Percentiles rank a stretch among this genome's conserved stretches.
phyloP scores from a whole-genome alignment of 140 eudicot genomes.

The Anethum foeniculum region DNA sequence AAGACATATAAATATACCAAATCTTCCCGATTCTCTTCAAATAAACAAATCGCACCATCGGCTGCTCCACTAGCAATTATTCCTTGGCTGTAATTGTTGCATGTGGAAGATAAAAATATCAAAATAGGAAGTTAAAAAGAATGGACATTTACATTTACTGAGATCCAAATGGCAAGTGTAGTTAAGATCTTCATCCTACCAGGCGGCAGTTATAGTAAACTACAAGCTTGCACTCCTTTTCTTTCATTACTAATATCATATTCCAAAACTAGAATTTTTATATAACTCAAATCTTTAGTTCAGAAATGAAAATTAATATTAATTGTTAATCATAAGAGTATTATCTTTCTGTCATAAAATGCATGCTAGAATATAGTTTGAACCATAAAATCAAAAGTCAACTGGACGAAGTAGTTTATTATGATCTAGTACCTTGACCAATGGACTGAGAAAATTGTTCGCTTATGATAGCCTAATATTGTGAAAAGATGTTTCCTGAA shows the following conservation, averaged over 20 bases:
- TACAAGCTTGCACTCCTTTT: not conserved
- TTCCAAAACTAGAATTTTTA: not conserved
- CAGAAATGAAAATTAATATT: not conserved
- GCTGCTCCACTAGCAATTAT: constrained; percentile 94
- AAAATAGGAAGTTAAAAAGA: not conserved
- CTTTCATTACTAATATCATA: not conserved
- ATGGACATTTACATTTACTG: not conserved
- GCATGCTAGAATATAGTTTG: not conserved
- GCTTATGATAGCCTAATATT: constrained; percentile 79
- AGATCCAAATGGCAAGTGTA: not conserved
- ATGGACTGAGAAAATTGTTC: constrained; percentile 70
- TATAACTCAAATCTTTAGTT: not conserved
- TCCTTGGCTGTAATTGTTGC: constrained; percentile 51
- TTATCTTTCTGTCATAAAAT: not conserved
- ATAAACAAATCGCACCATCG: constrained; percentile 82
- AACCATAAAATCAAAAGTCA: not conserved
- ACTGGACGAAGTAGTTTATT: not conserved
- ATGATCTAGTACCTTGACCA: constrained; percentile 68
- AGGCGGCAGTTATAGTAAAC: not conserved
- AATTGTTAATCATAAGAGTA: not conserved
- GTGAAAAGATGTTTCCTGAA: constrained; percentile 82
- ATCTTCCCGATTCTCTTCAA: constrained; percentile 56
- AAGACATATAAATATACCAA: constrained; percentile 31
- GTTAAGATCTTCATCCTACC: not conserved
- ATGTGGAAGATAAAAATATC: not conserved